phyloP scores from a whole-genome alignment of 2,329 filamentous ascomycete species.

The Zalaria sp. region DNA sequence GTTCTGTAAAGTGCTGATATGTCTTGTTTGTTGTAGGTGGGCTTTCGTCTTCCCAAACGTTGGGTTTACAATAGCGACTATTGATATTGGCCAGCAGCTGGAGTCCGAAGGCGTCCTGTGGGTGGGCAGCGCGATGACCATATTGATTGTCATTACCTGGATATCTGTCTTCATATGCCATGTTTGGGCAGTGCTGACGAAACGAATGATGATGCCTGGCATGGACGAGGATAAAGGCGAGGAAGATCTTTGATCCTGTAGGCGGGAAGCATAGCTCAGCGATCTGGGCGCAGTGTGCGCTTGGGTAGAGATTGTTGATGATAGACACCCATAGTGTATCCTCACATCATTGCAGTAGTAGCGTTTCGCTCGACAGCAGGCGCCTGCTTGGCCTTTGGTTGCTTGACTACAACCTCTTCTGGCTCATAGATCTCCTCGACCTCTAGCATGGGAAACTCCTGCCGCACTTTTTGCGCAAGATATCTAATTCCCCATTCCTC shows the following conservation, averaged over 20 bases:
- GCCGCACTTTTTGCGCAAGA: constrained; percentile 15
- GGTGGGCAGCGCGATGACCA: constrained; percentile 41
- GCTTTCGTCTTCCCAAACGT: constrained; percentile 54
- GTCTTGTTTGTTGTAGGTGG: constrained; percentile 6
- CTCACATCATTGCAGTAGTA: not conserved
- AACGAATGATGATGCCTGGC: constrained; percentile 43
- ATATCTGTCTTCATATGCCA: constrained; percentile 37
- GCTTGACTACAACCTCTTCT: constrained; percentile 9
- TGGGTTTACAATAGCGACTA: constrained; percentile 46
- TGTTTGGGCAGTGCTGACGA: constrained; percentile 33
- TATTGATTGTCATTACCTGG: constrained; percentile 42
- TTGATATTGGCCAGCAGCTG: constrained; percentile 38
- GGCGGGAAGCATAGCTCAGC: not conserved
- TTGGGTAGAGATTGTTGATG: not conserved
- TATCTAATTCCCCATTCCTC: constrained; percentile 27
- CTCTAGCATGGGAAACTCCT: constrained; percentile 15
- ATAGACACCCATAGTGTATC: not conserved
- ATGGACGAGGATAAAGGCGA: constrained; percentile 42
- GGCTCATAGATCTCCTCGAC: constrained; percentile 23
- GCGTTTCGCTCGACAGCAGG: not conserved
- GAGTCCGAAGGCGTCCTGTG: constrained; percentile 38
- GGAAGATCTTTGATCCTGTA: constrained; percentile 1
- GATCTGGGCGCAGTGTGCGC: not conserved
- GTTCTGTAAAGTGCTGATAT: no score
- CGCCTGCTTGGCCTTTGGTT: not conserved